These are phyloP conservation scores for Phyllachora maydis DNA, from an alignment of 2,329 filamentous ascomycete species.

Conservation along the genomic window DNA sequence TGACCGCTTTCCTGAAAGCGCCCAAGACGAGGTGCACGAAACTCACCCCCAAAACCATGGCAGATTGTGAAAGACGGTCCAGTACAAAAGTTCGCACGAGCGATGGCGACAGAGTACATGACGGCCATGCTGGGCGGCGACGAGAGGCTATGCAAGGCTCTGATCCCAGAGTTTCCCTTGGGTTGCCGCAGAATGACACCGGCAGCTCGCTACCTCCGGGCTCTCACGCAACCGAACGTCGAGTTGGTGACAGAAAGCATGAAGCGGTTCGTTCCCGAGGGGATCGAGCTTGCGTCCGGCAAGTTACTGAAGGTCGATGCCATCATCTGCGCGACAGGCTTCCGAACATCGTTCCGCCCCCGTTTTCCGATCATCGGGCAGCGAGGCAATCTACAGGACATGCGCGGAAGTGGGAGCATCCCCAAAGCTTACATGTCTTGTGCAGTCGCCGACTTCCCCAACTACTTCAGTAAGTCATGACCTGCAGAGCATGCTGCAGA, in stretches of 20 bases:
- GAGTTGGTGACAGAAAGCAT: constrained; percentile 24
- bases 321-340: constrained; percentile 36
- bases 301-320: constrained; percentile 27
- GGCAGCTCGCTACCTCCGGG: constrained; percentile 25
- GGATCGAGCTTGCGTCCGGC: constrained; percentile 25
- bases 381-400: constrained; percentile 27
- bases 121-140: constrained; percentile 22
- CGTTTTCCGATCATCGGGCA: constrained; percentile 27
- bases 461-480: constrained; percentile 27
- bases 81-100: constrained; percentile 17
- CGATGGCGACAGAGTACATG: constrained; percentile 24
- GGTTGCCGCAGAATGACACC: constrained; percentile 28
- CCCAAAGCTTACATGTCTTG: constrained; percentile 32
- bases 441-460: constrained; percentile 27
- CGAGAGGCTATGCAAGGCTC: constrained; percentile 22
- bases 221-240: constrained; percentile 23
- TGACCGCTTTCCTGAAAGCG: neutral
- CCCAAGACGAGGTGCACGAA: constrained; percentile 1
- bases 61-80: constrained; percentile 18
- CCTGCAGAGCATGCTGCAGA: no score
- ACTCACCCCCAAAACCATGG: constrained; percentile 1
- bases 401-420: constrained; percentile 18
- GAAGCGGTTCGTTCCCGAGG: constrained; percentile 20
- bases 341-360: constrained; percentile 29
- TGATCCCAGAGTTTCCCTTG: constrained; percentile 27